Conservation (phyloP, 2,329 filamentous ascomycete species). For the Eurotiales sp. region DNA sequence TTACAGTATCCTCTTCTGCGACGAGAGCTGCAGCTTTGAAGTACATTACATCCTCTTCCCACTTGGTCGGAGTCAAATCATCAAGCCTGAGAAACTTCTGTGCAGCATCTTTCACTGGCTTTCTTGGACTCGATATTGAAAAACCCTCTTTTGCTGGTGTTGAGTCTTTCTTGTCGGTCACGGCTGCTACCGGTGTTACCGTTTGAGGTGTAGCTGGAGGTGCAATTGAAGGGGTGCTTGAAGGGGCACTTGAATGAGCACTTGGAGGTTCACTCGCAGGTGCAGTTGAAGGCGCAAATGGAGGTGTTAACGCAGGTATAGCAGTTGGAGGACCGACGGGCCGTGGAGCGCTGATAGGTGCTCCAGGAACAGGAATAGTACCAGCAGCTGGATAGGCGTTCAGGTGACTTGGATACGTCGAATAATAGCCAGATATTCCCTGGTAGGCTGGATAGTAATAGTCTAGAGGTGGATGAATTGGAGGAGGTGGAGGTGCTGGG, state of each 20-base stretch:
- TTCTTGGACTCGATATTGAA: neutral
- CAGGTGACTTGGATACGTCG: slow-evolving; percentile 5
- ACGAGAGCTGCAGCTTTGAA: neutral
- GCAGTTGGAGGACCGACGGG: neutral
- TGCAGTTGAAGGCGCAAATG: neutral
- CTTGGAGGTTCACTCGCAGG: neutral
- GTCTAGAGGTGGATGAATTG: slow-evolving; percentile 3
- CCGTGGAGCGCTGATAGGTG: no score
- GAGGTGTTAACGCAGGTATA: no score
- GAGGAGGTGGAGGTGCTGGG: no score
- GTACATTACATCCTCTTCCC: slow-evolving; percentile 2
- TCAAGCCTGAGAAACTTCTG: neutral
- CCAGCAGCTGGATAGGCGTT: neutral
- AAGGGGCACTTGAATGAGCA: neutral
- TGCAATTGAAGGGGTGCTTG: neutral
- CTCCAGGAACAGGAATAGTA: neutral
- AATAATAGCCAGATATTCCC: slow-evolving; percentile 4
- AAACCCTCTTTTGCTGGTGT: neutral
- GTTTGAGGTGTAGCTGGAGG: neutral
- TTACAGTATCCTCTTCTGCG: no score
- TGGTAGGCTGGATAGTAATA: slow-evolving; percentile 13
- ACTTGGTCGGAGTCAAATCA: slow-evolving; percentile 11
- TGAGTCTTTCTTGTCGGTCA: neutral
- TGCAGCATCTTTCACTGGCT: neutral
- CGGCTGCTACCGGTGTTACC: no score